These are phyloP conservation scores for Apodospora peruviana DNA, from an alignment of 495 filamentous ascomycete species.

Conservation along the genomic window DNA sequence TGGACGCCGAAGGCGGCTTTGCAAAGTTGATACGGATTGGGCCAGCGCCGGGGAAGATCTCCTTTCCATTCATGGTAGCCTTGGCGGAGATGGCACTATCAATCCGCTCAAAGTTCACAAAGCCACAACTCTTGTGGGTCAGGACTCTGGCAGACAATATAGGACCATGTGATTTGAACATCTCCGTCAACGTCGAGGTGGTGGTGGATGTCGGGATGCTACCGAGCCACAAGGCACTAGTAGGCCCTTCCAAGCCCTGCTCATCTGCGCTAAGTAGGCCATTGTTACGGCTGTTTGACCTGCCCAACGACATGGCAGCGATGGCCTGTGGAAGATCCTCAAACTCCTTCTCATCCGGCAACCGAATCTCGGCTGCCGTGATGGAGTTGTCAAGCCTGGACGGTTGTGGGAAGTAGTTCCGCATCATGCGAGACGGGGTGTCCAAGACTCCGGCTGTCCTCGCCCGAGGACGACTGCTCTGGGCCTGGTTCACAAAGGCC, in stretches of 20 bases:
- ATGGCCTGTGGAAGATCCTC: conserved; percentile 66
- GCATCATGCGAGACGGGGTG: conserved; percentile 65
- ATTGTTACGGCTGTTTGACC: conserved; percentile 53
- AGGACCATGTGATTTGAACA: conserved; percentile 84
- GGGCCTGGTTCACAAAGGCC: conserved; percentile 78
- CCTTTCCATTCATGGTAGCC: conserved; percentile 83
- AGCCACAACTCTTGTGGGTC: conserved; percentile 98
- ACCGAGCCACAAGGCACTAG: conserved; percentile 91
- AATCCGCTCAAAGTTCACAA: conserved; percentile 90
- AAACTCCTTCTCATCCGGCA: conserved; percentile 68
- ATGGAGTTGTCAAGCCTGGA: conserved; percentile 83
- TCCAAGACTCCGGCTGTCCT: conserved; percentile 83
- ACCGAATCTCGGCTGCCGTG: conserved; percentile 68
- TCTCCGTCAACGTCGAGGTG: conserved; percentile 82
- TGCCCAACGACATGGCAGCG: conserved; percentile 68
- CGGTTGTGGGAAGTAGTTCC: conserved; percentile 74
- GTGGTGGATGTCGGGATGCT: conserved; percentile 98
- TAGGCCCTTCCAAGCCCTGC: conserved; percentile 79
- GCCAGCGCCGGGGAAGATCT: conserved; percentile 95
- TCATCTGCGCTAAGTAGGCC: conserved; percentile 60
- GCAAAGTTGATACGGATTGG: conserved; percentile 95
- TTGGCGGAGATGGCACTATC: conserved; percentile 89
- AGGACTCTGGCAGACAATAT: conserved; percentile 90
- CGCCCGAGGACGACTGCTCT: conserved; percentile 76
- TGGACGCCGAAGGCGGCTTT: conserved; percentile 84